Evolutionary conservation across 805 yeast genomes (phyloP), one percentile per base, ranked within the genome.

Genomic region (Hanseniaspora hatyaiensis): DNA sequence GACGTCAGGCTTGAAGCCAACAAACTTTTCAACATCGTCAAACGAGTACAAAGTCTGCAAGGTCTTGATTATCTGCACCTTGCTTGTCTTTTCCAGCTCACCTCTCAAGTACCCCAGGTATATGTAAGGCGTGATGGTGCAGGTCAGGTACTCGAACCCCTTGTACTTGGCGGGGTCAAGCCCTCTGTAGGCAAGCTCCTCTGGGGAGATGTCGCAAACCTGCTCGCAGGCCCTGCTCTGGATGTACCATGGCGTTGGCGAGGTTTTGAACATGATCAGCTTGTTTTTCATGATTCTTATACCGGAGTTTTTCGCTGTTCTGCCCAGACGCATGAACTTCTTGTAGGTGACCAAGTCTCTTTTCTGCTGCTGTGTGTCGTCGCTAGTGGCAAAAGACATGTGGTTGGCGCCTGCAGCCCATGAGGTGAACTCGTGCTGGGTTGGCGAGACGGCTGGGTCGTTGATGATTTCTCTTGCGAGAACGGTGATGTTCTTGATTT

Each of bases 371-470:
- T 52, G 56, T 4, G 29, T 31, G 18, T 74, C 75, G 3, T 65
- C 64, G 1, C 52, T 50, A 1, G 54, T 34, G 2, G 82, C 84
- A 61, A 77, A 75, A 11, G 81, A 73, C 40, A 66, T 68, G 83
- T 85, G 80, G 54, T 79, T 75, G 39, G 85, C 87, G 3, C 86
- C 86, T 0, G 85, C 86, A 58, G 68, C 74, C 3, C 85, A 84
- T 0, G 82, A 76, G 2, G 82, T 70, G 56, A 75, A 80, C 8
- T 69, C 69, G 12, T 61, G 61, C 43, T 70, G 69, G 26, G 65
- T 56, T 46, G 78, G 83, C 1, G 82, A 80, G 1, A 83, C 83
- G 4, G 42, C 49, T 28, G 42, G 22, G 24, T 45, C 49, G 23
- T 45, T 45, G 3, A 45, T 45, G 23, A 78, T 57, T 52, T 71